Evolutionary conservation across 2,329 filamentous ascomycete genomes (phyloP).

Genomic region (Neonectria coccinea): DNA sequence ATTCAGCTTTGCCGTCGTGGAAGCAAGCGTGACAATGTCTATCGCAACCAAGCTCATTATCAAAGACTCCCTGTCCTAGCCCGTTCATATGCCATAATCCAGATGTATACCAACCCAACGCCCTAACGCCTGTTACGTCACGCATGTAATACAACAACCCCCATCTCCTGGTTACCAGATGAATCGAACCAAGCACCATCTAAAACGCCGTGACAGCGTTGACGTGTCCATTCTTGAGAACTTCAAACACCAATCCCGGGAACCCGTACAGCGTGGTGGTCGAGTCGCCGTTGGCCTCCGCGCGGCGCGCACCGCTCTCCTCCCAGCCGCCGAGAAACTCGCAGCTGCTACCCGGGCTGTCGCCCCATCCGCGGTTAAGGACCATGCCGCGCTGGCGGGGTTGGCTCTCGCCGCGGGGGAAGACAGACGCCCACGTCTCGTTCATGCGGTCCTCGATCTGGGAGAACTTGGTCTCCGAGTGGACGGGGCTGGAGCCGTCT

Average conservation of each 20-base stretch:
- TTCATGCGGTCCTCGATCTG: constrained; percentile 77
- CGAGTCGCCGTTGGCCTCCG: constrained; percentile 67
- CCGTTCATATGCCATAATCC: background rate
- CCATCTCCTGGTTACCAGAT: background rate
- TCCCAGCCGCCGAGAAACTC: constrained; percentile 90
- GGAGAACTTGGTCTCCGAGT: constrained; percentile 83
- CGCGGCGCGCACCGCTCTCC: constrained; percentile 71
- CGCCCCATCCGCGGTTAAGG: constrained; percentile 89
- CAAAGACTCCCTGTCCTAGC: background rate
- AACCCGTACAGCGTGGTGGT: constrained; percentile 92
- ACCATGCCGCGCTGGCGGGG: constrained; percentile 80
- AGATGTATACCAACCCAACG: constrained; percentile 19
- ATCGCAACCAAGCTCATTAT: background rate
- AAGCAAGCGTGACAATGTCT: background rate
- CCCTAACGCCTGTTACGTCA: constrained; percentile 31
- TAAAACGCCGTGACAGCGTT: constrained; percentile 91
- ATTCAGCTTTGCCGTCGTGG: background rate
- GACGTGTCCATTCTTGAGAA: constrained; percentile 90
- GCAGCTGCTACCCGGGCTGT: constrained; percentile 89
- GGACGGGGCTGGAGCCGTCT: constrained; percentile 61
- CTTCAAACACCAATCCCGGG: constrained; percentile 94
- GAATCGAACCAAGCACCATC: background rate
- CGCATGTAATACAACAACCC: background rate
- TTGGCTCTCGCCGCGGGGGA: constrained; percentile 65
- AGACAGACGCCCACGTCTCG: constrained; percentile 75